A percentile compares a stretch with the other conserved stretches of the same genome.
These are phyloP conservation scores for Blastocrithidia nonstop DNA, from an alignment of 208 protist genomes.

Conservation along the genomic window DNA sequence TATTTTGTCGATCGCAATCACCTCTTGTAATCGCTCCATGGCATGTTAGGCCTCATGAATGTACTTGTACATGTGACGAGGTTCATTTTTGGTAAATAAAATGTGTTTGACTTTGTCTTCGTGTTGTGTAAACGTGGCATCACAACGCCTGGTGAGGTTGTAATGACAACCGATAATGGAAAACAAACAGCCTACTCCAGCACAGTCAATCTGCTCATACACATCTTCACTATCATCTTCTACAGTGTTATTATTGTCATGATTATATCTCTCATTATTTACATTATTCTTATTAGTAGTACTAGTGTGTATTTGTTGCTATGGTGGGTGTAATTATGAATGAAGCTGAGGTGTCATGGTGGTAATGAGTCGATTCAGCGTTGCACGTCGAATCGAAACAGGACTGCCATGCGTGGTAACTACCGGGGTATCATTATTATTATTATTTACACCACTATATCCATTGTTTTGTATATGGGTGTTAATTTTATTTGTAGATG, in stretches of 20 bases:
- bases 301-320: slow-evolving; percentile 1
- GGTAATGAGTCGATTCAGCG: too few species aligned
- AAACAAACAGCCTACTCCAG: slow-evolving; percentile 44
- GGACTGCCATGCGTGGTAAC: too few species aligned
- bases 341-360: too few species aligned
- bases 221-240: slow-evolving; percentile 9
- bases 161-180: slow-evolving; percentile 23
- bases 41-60: slow-evolving; percentile 40
- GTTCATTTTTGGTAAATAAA: slow-evolving; percentile 43
- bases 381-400: too few species aligned
- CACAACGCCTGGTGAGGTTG: slow-evolving; percentile 19
- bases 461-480: background rate
- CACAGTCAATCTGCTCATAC: slow-evolving; percentile 25
- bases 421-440: too few species aligned
- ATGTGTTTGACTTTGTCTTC: slow-evolving; percentile 30
- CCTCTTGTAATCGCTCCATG: slow-evolving; percentile 54
- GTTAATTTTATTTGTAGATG: background rate
- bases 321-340: too few species aligned
- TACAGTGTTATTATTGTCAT: slow-evolving; percentile 1
- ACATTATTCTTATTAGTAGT: slow-evolving; percentile 4
- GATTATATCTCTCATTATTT: too few species aligned
- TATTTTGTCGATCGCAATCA: slow-evolving; percentile 50
- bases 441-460: background rate
- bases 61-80: slow-evolving; percentile 23
- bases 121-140: slow-evolving; percentile 42